Base-by-base conservation (phyloP, 768 basidiomycete genomes). In the Hirschioporus abietinus region DNA sequence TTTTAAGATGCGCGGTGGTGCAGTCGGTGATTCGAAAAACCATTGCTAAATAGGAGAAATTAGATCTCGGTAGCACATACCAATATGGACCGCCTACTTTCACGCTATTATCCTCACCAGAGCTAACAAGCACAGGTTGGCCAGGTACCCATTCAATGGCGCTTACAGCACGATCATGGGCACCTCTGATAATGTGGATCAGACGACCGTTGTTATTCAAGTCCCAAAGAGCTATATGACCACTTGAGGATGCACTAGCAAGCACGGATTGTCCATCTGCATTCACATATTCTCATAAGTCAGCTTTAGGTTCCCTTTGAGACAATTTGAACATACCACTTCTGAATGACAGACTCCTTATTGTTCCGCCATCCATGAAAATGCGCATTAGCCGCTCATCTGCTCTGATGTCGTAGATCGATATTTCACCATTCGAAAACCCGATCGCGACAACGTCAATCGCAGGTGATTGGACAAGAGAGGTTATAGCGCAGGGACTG, bases 371-470 rank as follows among this genome's bases (percentile, higher is more conserved):
- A 61, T 95, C 93, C 90, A 97, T 93, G 71, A 88, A 88, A 81
- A 99, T 89, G 64, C 88, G 82, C 83, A 98, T 88, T 10, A 99
- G 79, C 34, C 89, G 84, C 75, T 98, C 96, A 68, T 96, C 95
- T 10, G 92, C 85, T 35, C 95, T 88, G 63, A 98, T 84, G 73
- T 99, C 97, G 72, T 95, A 91, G 3, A 99, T 83, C 0, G 90
- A 88, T 30, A 97, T 87, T 71, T 92, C 88, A 57, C 97, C 97
- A 0, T 91, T 92, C 0, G 88, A 81, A 74, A 92, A 93, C 0
- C 95, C 96, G 63, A 99, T 81, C n/a, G 93, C 97, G 52, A 99
- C 84, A 10, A 99, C 94, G 72, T 99, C 97, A 64, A 99, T 90
- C 17, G 96, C 97, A 26, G 96, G 96, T 9, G 95, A 96, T 74